Percentiles rank a stretch among this genome's conserved stretches.
Conservation (phyloP, 140 eudicot species). For the Flaveria floridana region DNA sequence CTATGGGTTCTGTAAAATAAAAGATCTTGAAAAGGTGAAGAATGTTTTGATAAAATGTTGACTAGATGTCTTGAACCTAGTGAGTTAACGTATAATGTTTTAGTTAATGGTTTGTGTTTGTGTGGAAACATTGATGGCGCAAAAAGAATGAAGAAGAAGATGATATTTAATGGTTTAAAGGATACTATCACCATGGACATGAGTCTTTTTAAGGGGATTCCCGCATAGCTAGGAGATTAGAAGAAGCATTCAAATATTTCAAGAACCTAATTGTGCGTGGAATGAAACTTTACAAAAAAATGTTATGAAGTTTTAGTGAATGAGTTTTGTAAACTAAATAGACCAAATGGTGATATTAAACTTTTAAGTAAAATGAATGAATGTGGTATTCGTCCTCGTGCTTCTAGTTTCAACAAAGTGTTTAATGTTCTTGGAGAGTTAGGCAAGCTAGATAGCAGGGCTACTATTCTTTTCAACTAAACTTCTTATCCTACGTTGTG, state of each 20-base stretch:
- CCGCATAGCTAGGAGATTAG: constrained; percentile 47
- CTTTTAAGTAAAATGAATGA: constrained; percentile 50
- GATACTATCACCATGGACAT: constrained; percentile 51
- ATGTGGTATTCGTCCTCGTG: constrained; percentile 36
- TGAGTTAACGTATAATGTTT: constrained; percentile 43
- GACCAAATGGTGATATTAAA: constrained; percentile 42
- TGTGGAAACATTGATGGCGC: constrained; percentile 53
- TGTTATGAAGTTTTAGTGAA: constrained; percentile 45
- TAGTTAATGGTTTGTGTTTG: constrained; percentile 50
- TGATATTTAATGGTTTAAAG: constrained; percentile 52
- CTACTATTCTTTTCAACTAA: constrained; percentile 35
- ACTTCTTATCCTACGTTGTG: constrained; percentile 54
- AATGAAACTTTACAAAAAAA: constrained; percentile 42
- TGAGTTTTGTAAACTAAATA: constrained; percentile 51
- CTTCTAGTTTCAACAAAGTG: constrained; percentile 47
- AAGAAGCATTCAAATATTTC: constrained; percentile 46
- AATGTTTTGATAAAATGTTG: constrained; percentile 50
- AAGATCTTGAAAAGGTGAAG: constrained; percentile 45
- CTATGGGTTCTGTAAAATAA: constrained; percentile 54
- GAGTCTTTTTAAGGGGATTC: constrained; percentile 53
- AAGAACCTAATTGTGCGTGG: constrained; percentile 43
- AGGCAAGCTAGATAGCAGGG: constrained; percentile 38
- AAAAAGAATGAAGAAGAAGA: constrained; percentile 49
- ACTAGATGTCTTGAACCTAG: constrained; percentile 41
- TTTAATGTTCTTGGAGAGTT: constrained; percentile 39